A percentile compares a stretch with the other conserved stretches of the same genome.
Conservation (phyloP, 2,329 filamentous ascomycete genomes). For the Colletotrichum tofieldiae region DNA sequence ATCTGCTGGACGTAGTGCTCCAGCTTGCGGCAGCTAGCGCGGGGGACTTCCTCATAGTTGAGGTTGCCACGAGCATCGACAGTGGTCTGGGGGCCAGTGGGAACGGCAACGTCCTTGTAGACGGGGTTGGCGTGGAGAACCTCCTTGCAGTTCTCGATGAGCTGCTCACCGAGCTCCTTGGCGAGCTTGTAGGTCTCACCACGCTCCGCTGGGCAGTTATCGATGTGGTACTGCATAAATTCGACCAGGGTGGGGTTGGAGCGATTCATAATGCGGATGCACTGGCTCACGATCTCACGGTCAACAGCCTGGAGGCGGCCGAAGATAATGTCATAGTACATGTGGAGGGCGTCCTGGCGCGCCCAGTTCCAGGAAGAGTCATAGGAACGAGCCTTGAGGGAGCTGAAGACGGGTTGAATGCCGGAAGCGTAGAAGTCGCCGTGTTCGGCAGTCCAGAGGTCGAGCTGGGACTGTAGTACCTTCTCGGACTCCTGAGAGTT, state of each 20-base stretch:
- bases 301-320: constrained; percentile 93
- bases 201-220: constrained; percentile 96
- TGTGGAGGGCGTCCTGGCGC: constrained; percentile 94
- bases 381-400: constrained; percentile 95
- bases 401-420: constrained; percentile 94
- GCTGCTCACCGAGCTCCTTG: constrained; percentile 91
- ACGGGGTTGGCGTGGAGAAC: constrained; percentile 87
- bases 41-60: constrained; percentile 89
- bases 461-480: constrained; percentile 91
- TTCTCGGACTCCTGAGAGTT: constrained; percentile 88
- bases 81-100: constrained; percentile 93
- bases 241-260: constrained; percentile 96
- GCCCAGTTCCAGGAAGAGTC: constrained; percentile 99
- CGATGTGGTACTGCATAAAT: constrained; percentile 99
- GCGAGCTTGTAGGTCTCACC: constrained; percentile 99
- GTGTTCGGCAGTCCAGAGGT: constrained; percentile 95
- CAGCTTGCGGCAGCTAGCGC: constrained; percentile 92
- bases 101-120: constrained; percentile 95
- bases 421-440: constrained; percentile 96
- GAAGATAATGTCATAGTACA: constrained; percentile 99
- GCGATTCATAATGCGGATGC: constrained; percentile 99
- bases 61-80: constrained; percentile 94
- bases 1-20: constrained; percentile 99
- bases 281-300: constrained; percentile 97
- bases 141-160: constrained; percentile 98